Evolutionary conservation across 2,329 filamentous ascomycete genomes (phyloP), one percentile per base, ranked within the genome.

Genomic region (Tolypocladium nubicola): DNA sequence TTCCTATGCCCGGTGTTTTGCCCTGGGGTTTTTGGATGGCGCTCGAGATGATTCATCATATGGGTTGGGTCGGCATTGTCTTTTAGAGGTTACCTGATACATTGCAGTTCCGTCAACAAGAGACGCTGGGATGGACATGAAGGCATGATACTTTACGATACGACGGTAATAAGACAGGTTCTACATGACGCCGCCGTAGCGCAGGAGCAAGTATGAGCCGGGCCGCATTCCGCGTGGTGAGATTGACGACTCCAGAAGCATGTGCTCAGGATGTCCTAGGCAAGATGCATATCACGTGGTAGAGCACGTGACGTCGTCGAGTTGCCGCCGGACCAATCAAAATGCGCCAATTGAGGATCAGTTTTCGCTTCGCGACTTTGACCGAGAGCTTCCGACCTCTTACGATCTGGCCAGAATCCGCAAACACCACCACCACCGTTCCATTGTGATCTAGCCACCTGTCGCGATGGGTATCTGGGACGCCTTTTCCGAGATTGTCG

Each of bases 381-480:
- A 68, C 72, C 72, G 71, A 73, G 67, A 72, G 70, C 70, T 73
- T 65, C 72, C 72, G 71, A 71, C 63, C 65, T 72, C 71, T 69
- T 68, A 70, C 67, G 66, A 65, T 67, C 50, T 63, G 63, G 66
- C 64, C 66, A 65, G 65, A 68, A 56, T 70, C 62, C 65, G 64
- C 67, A 67, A 66, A 64, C 64, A 64, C 68, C 70, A 69, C 67
- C 66, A 73, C 71, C 67, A 72, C 62, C 71, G 69, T 67, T 67
- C 69, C 74, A 72, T 71, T 73, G 70, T 71, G 68, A 69, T 69
- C 67, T 60, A 66, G 64, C 63, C 66, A 67, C 62, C 67, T 65
- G 68, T 72, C 75, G 74, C 72, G 73, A 87, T 87, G 84, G 83
- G 82, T 76, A 78, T 86, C 76, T 86, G 83, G 81, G 82, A 86